Evolutionary conservation across 768 basidiomycete species (phyloP), one percentile per base, ranked within the genome.

Genomic region (Trametes coccinea): DNA sequence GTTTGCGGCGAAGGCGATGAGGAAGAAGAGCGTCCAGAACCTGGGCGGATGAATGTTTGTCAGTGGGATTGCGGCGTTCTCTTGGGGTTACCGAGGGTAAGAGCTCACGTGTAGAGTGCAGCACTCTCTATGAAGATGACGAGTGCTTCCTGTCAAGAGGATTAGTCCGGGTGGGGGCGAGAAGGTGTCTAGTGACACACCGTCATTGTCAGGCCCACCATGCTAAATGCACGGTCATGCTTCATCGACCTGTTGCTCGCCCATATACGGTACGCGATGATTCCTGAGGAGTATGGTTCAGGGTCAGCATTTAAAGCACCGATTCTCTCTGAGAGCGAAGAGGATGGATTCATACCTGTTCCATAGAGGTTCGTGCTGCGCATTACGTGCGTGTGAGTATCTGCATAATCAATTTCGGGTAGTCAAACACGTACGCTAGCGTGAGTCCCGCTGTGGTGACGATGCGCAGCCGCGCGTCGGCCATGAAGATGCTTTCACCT

Each of bases 61-160:
- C 27, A 29, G 33, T 43, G 31, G 6, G 50, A 17, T 5, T 6
- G 30, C 8, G 5, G n/a, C 30, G 30, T 17, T 33, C 48, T n/a
- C 22, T 22, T 22, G 22, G 22, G 22, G 22, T 22, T 22, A 22
- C 22, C 22, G 22, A 22, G 22, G 22, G 22, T 9, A 30, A 51
- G 6, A 37, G 14, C 54, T 46, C 33, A 57, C 61, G 55, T 62
- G 50, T 62, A 62, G 55, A 62, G 39, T 14, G 61, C 61, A 27
- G 61, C 61, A 45, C 61, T 57, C 30, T 62, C 55, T 50, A 62
- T 51, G 51, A 62, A 62, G 27, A 62, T 62, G 6, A 62, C 61
- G 29, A 62, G 48, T 2, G 50, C 61, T 43, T 62, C 61, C 61
- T 62, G 45, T 37, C 5, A 37, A 37, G 34, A 5, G 34, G 34